Evolutionary conservation across 2,329 filamentous ascomycete species (phyloP).

Genomic region (Beauveria asiatica): DNA sequence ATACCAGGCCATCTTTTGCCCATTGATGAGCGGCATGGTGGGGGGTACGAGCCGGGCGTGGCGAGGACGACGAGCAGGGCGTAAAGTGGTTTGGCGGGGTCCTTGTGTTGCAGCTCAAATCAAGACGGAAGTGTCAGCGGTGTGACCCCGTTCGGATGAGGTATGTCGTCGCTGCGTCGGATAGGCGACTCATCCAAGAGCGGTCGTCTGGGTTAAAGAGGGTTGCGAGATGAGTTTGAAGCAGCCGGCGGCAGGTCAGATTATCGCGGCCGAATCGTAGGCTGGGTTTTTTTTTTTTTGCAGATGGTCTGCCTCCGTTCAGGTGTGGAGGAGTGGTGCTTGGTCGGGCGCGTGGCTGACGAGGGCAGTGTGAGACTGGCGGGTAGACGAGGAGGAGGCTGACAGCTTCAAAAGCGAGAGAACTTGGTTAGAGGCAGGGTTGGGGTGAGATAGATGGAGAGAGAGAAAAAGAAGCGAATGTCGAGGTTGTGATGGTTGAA

Average conservation of each 20-base stretch:
- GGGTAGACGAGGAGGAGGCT: too few species aligned
- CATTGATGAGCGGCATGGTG: constrained; percentile 60
- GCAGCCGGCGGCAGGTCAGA: not conserved
- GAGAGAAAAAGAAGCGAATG: too few species aligned
- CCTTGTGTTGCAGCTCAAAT: not conserved
- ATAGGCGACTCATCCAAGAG: not conserved
- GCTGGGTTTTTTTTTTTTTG: not conserved
- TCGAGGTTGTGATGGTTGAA: too few species aligned
- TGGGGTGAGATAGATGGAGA: too few species aligned
- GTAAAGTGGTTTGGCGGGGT: not conserved
- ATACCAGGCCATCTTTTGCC: constrained; percentile 67
- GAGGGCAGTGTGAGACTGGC: too few species aligned
- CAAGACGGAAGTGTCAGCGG: not conserved
- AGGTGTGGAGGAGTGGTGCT: not conserved
- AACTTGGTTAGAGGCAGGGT: too few species aligned
- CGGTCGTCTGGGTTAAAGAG: not conserved
- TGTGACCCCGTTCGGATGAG: not conserved
- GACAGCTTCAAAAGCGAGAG: too few species aligned
- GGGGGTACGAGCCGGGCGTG: not conserved
- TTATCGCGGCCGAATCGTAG: not conserved
- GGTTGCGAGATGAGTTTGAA: not conserved
- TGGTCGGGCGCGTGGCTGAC: too few species aligned
- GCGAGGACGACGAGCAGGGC: not conserved
- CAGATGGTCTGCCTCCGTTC: not conserved
- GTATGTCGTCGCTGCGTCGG: not conserved